Evolutionary conservation across 352 stramenopile genomes (phyloP).

Genomic region (Elongisporangium undulatum): DNA sequence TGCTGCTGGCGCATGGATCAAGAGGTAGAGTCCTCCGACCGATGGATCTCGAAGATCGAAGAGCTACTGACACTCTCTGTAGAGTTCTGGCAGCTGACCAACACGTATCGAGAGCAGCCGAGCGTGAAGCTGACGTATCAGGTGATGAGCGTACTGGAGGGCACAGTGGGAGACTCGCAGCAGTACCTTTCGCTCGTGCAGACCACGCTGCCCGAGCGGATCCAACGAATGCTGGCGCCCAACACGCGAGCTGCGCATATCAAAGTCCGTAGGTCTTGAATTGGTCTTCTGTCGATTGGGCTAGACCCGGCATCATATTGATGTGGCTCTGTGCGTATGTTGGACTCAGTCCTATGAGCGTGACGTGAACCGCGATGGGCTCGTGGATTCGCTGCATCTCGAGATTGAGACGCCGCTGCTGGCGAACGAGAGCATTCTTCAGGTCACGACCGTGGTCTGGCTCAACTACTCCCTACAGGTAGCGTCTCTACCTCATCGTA

Average conservation of each 20-base stretch:
- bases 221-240: slow-evolving; percentile 40
- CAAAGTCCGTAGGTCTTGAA: slow-evolving; percentile 19
- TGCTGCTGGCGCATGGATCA: slow-evolving; percentile 54
- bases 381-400: slow-evolving; percentile 52
- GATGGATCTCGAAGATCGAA: neutral
- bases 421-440: slow-evolving; percentile 39
- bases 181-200: slow-evolving; percentile 31
- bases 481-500: neutral
- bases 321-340: slow-evolving; percentile 5
- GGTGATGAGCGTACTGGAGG: slow-evolving; percentile 58
- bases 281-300: neutral
- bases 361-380: slow-evolving; percentile 45
- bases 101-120: slow-evolving; percentile 63
- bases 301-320: neutral
- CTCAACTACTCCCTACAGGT: slow-evolving; percentile 62
- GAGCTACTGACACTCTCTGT: slow-evolving; percentile 2
- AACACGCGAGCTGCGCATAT: slow-evolving; percentile 30
- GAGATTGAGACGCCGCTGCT: slow-evolving; percentile 38
- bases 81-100: slow-evolving; percentile 64
- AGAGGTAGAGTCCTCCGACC: slow-evolving; percentile 15
- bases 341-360: slow-evolving; percentile 28
- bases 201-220: slow-evolving; percentile 31
- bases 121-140: slow-evolving; percentile 50
- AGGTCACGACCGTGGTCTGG: slow-evolving; percentile 39
- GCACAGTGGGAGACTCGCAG: slow-evolving; percentile 4